These are phyloP conservation scores for Plasmodium knowlesi DNA, from an alignment of 169 alveolate species.

Conservation along the genomic window DNA sequence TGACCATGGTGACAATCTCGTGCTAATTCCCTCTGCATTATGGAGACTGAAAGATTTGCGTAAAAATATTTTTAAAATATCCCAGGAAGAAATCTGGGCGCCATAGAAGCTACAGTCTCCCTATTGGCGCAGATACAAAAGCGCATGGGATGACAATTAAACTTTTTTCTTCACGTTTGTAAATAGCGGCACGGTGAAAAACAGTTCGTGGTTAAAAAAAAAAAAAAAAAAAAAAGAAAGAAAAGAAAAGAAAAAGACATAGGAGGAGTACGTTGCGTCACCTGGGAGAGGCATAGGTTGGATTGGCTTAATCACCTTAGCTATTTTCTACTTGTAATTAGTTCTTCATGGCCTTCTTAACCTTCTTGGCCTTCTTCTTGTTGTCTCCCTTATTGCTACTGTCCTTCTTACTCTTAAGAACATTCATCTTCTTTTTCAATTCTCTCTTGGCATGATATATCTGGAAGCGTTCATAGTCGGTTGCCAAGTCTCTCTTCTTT, in stretches of 20 bases:
- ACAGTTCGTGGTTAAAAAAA: neutral
- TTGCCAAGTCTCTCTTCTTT: constrained; percentile 84
- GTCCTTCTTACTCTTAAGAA: neutral
- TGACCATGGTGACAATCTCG: neutral
- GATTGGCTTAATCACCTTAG: neutral
- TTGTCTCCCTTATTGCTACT: neutral
- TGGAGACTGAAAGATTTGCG: neutral
- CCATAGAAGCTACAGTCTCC: neutral
- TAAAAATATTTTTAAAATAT: neutral
- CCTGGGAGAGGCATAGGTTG: neutral
- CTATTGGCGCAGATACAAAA: neutral
- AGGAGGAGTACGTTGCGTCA: neutral
- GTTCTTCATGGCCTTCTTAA: constrained; percentile 22
- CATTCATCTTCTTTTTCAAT: constrained; percentile 48
- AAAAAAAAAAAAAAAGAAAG: no score
- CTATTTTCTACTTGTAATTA: neutral
- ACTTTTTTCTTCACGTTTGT: neutral
- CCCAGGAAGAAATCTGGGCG: neutral
- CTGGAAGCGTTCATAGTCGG: constrained; percentile 91
- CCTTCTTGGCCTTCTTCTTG: constrained; percentile 24
- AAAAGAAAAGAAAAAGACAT: neutral
- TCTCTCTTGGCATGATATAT: constrained; percentile 46
- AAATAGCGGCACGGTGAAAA: neutral
- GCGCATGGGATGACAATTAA: neutral
- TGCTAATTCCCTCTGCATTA: neutral